Conservation (phyloP, 768 basidiomycete genomes). For the Suillus paluster region DNA sequence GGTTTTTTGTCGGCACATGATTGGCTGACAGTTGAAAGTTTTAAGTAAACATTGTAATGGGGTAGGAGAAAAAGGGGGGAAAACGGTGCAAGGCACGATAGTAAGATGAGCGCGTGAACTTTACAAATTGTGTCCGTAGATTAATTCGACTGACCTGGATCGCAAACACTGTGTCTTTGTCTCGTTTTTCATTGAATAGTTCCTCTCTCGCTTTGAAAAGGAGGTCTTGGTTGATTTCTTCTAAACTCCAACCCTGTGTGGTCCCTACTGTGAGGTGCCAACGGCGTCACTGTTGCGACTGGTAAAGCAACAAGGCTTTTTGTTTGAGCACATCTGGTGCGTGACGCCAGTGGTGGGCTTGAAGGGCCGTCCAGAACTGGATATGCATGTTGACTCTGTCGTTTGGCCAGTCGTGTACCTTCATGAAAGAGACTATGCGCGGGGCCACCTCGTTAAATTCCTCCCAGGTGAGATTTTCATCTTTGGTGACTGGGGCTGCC, state of each 20-base stretch:
- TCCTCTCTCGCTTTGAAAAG: not conserved
- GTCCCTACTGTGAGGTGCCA: slow-evolving; percentile 10
- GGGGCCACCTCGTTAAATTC: slow-evolving; percentile 7
- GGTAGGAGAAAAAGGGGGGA: too few species aligned
- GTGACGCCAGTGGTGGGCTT: slow-evolving; percentile 10
- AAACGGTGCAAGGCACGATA: too few species aligned
- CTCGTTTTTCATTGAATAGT: not conserved
- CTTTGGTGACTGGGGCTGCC: not conserved
- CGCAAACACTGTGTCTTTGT: too few species aligned
- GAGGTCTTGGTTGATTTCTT: slow-evolving; percentile 1
- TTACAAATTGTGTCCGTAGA: too few species aligned
- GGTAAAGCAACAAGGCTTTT: slow-evolving; percentile 17
- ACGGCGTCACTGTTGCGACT: slow-evolving; percentile 14
- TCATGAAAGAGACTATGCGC: slow-evolving; percentile 13
- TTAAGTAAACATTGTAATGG: too few species aligned
- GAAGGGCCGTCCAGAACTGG: slow-evolving; percentile 12
- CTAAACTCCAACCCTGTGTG: not conserved
- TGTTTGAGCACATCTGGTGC: not conserved
- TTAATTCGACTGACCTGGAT: too few species aligned
- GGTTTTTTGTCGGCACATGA: too few species aligned
- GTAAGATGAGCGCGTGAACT: too few species aligned
- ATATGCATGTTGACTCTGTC: slow-evolving; percentile 14
- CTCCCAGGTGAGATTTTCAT: slow-evolving; percentile 5
- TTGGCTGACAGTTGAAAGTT: too few species aligned
- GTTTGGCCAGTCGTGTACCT: slow-evolving; percentile 10